phyloP scores from a whole-genome alignment of 306 rosid genomes.

The Cucurbita argyrosperma region DNA sequence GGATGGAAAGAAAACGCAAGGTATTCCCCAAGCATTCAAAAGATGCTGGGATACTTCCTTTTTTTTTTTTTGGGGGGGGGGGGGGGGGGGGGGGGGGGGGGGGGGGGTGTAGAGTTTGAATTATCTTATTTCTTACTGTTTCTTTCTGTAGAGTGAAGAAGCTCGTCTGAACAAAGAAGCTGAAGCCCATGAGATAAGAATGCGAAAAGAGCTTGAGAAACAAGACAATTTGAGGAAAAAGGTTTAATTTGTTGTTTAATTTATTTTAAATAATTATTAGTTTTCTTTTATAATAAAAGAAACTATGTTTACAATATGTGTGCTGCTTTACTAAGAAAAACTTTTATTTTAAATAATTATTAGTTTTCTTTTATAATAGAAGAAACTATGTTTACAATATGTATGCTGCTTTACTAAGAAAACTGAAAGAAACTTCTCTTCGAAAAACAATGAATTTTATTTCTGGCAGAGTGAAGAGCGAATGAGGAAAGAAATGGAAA shows the following conservation, averaged over 20 bases:
- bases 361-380: background rate
- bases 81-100: no score
- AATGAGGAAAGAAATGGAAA: slow-evolving; percentile 77
- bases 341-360: background rate
- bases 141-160: slow-evolving; percentile 54
- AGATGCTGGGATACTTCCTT: background rate
- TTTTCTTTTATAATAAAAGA: background rate
- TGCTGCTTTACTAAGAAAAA: background rate
- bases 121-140: slow-evolving; percentile 9
- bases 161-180: slow-evolving; percentile 52
- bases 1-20: slow-evolving; percentile 76
- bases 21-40: slow-evolving; percentile 25
- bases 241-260: slow-evolving; percentile 23
- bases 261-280: background rate
- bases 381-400: background rate
- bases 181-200: slow-evolving; percentile 71
- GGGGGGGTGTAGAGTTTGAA: background rate
- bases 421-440: background rate
- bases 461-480: slow-evolving; percentile 62
- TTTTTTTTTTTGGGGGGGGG: no score
- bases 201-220: slow-evolving; percentile 84
- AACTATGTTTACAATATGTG: background rate
- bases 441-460: background rate
- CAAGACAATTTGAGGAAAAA: slow-evolving; percentile 81
- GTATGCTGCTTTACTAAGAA: background rate